phyloP scores from a whole-genome alignment of 106 monocot species.

The Allium fistulosum region DNA sequence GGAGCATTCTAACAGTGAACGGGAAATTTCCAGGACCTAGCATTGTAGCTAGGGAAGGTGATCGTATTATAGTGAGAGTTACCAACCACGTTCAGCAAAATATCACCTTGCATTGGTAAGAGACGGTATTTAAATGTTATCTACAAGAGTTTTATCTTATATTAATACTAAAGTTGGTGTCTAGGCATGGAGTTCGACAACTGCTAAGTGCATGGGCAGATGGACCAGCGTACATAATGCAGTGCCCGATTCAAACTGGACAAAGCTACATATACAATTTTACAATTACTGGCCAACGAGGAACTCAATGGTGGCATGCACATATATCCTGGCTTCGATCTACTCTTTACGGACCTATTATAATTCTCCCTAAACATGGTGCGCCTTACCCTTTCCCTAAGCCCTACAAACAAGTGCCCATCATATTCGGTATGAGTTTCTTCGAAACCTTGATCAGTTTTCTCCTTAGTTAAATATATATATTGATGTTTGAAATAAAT shows the following conservation, averaged over 20 bases:
- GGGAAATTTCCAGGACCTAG: conserved; percentile 38
- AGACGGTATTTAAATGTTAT: not conserved
- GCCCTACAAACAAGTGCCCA: conserved; percentile 42
- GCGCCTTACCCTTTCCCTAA: conserved; percentile 37
- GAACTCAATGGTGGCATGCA: conserved; percentile 47
- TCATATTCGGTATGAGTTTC: conserved; percentile 28
- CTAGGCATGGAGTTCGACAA: conserved; percentile 45
- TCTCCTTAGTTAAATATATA: not conserved
- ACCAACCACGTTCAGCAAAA: conserved; percentile 22
- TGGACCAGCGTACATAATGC: conserved; percentile 47
- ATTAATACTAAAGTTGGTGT: not conserved
- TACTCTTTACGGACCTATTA: conserved; percentile 38
- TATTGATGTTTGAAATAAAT: not conserved
- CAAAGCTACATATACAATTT: conserved; percentile 47
- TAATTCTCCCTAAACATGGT: conserved; percentile 45
- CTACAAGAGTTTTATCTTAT: no score
- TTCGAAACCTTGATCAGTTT: not conserved
- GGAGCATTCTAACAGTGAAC: conserved; percentile 33
- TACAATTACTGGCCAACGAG: conserved; percentile 40
- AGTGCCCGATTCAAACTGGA: conserved; percentile 48
- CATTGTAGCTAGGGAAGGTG: conserved; percentile 35
- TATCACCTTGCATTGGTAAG: conserved; percentile 37
- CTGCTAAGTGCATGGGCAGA: conserved; percentile 39
- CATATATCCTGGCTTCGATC: conserved; percentile 46
- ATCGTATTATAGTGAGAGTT: conserved; percentile 32